These are phyloP conservation scores for Zygosaccharomyces bailii DNA, from an alignment of 805 yeast species.

Conservation along the genomic window DNA sequence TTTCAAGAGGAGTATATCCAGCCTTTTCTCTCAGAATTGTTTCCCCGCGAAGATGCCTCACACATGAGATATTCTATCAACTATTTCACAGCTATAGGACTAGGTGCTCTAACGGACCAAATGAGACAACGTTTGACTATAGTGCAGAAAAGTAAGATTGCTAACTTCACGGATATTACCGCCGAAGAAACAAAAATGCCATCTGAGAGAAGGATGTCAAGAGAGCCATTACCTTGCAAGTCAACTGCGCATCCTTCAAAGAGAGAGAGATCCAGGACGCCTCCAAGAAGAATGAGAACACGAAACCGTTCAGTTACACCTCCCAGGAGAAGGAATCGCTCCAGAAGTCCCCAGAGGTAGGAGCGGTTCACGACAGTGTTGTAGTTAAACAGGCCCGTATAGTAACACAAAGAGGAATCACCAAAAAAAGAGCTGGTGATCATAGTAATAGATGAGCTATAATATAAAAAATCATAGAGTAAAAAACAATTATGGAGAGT, in stretches of 20 bases:
- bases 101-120: slow-evolving; percentile 77
- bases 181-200: background rate
- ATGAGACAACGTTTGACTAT: slow-evolving; percentile 59
- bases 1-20: slow-evolving; percentile 51
- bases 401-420: slow-evolving; percentile 8
- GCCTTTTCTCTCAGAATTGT: slow-evolving; percentile 52
- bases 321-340: slow-evolving; percentile 16
- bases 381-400: slow-evolving; percentile 11
- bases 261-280: slow-evolving; percentile 16
- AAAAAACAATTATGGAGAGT: background rate
- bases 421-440: background rate
- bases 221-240: background rate
- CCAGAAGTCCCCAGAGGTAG: slow-evolving; percentile 11
- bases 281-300: slow-evolving; percentile 20
- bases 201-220: background rate
- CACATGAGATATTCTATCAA: slow-evolving; percentile 76
- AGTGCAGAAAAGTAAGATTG: slow-evolving; percentile 32
- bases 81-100: slow-evolving; percentile 87
- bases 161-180: slow-evolving; percentile 7
- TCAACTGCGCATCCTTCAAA: background rate
- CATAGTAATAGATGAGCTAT: slow-evolving; percentile 5
- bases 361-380: too few relatives aligned
- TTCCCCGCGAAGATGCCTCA: slow-evolving; percentile 56
- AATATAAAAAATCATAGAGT: slow-evolving; percentile 1
- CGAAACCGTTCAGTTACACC: slow-evolving; percentile 25